Base-by-base conservation (phyloP, 208 protist species). In the Trypanosoma rangeli region DNA sequence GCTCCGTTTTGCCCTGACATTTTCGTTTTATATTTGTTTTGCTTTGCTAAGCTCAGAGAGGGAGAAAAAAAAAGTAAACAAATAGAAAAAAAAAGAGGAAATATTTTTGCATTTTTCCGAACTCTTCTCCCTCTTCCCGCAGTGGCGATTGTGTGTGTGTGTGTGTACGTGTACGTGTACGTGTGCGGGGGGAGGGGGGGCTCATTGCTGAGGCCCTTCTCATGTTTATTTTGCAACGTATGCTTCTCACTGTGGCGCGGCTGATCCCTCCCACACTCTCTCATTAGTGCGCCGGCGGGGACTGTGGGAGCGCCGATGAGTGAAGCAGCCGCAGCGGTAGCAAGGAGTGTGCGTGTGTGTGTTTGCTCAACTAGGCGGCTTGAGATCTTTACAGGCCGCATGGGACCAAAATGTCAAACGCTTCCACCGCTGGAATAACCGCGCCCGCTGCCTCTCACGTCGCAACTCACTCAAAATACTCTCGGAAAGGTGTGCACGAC, bases 391-490 rank as follows among this genome's bases (percentile, higher is more conserved):
- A n/a, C 18, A 20, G 18, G 18, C 57, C 12, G 28, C 18, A 31
- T 35, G 18, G 10, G 54, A 26, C 37, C 48, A 57, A 58, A 74
- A 68, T 52, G 65, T 74, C 28, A 60, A 57, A 20, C 70, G 61
- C 63, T 69, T 80, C 68, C 67, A 73, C 18, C 68, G 67, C 31
- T 70, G 61, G 53, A 74, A 74, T 53, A 74, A 24, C 9, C 48
- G 61, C 9, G 58, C 61, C 22, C 74, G 65, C 42, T 66, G 48
- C 28, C 64, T 71, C 77, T 95, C 87, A 3, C 59, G 57, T 16
- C 79, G 78, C 63, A 94, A 65, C 53, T 85, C 78, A 64, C 52
- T 48, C 13, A 95, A 64, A 5, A 95, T 75, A 33, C 59, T 68
- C 33, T 69, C 71, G 55, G 78, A 67, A 26, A 85, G 52, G 24